phyloP scores from a whole-genome alignment of 768 basidiomycete species.

The Megacollybia marginata region DNA sequence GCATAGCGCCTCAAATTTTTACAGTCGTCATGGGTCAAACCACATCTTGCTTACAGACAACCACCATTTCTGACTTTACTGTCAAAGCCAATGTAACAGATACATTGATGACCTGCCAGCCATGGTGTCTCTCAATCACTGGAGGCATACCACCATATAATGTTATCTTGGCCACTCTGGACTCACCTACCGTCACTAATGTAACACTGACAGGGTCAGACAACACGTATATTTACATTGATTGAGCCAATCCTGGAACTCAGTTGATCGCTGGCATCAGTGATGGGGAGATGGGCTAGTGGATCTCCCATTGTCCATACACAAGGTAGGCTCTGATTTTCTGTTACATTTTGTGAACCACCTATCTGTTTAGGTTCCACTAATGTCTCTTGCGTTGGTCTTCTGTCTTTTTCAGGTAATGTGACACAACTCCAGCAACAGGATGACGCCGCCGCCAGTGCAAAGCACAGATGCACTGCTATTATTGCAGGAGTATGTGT shows the following conservation, averaged over 20 bases:
- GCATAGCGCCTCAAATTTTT: conserved; percentile 19
- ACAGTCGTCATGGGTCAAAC: conserved; percentile 24
- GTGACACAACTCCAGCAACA: conserved; percentile 12
- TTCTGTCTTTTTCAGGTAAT: conserved; percentile 21
- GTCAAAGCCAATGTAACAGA: conserved; percentile 27
- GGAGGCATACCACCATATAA: conserved; percentile 35
- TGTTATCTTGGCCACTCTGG: conserved; percentile 24
- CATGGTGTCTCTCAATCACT: conserved; percentile 31
- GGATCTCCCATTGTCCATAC: conserved; percentile 22
- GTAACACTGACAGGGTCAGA: conserved; percentile 24
- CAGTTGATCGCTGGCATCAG: conserved; percentile 27
- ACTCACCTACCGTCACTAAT: conserved; percentile 28
- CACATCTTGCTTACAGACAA: conserved; percentile 22
- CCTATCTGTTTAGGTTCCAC: conserved; percentile 15
- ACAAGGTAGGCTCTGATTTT: conserved; percentile 7
- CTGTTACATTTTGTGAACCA: too few species aligned
- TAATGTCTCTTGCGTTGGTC: conserved; percentile 23
- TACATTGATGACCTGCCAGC: conserved; percentile 28
- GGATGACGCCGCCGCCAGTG: conserved; percentile 4
- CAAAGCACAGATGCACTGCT: conserved; percentile 10
- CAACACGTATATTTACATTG: conserved; percentile 28
- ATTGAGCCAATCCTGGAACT: conserved; percentile 24
- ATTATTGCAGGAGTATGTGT: conserved; percentile 25
- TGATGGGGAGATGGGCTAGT: conserved; percentile 29
- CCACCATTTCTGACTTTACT: conserved; percentile 19